These are phyloP conservation scores for Torulaspora globosa DNA, from an alignment of 1,139 yeast genomes.

Conservation along the genomic window DNA sequence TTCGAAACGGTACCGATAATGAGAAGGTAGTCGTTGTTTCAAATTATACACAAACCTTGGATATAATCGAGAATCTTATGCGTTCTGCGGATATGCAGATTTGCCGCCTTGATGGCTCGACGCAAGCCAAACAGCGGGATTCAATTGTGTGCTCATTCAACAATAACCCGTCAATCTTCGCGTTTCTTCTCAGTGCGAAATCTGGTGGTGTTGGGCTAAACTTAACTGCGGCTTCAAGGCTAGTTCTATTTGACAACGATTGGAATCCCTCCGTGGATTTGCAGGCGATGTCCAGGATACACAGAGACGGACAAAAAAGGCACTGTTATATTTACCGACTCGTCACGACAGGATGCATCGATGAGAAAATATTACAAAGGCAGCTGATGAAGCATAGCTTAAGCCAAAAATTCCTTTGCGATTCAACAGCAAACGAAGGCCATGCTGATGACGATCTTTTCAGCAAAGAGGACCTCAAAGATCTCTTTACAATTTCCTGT, in stretches of 20 bases:
- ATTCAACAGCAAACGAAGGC: constrained; percentile 33
- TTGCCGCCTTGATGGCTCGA: constrained; percentile 78
- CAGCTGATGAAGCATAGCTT: constrained; percentile 80
- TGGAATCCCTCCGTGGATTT: constrained; percentile 93
- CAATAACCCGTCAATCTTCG: constrained; percentile 47
- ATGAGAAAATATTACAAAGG: constrained; percentile 92
- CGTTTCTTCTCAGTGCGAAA: constrained; percentile 78
- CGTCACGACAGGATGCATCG: constrained; percentile 84
- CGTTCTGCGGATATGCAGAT: constrained; percentile 49
- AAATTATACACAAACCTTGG: constrained; percentile 83
- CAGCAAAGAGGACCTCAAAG: constrained; percentile 61
- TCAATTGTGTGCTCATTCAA: constrained; percentile 69
- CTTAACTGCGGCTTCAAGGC: constrained; percentile 82
- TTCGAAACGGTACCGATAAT: constrained; percentile 43
- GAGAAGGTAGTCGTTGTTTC: constrained; percentile 83
- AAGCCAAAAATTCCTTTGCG: constrained; percentile 72
- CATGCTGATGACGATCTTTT: constrained; percentile 49
- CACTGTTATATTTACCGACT: constrained; percentile 81
- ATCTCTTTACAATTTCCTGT: constrained; percentile 59
- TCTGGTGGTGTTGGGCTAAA: constrained; percentile 95
- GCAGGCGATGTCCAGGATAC: constrained; percentile 95
- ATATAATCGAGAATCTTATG: constrained; percentile 61
- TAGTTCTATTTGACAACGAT: constrained; percentile 81
- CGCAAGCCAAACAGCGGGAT: constrained; percentile 63
- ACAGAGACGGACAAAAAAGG: constrained; percentile 82